Evolutionary conservation across 208 protist genomes (phyloP), one percentile per base, ranked within the genome.

Genomic region (Trypanosoma congolense): DNA sequence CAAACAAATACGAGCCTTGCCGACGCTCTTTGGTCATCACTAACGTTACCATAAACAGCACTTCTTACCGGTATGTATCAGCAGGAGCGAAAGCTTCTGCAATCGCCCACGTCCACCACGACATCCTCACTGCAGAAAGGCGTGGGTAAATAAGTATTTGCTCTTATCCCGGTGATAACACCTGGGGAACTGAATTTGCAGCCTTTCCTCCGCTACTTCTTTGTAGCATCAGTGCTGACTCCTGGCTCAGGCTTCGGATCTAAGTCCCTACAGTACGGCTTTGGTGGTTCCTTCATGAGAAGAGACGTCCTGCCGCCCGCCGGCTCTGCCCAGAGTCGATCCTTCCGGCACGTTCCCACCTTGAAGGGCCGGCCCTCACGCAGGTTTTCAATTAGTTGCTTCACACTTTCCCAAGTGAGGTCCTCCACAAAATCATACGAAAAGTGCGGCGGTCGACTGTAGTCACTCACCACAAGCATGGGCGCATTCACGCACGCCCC

Each of bases 401-500:
- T 89, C 41, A 93, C 61, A 43, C 62, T 78, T n/a, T 93, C 81
- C 74, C 80, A 89, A n/a, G 85, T 93, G 14, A 93, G 60, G 51
- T 96, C 89, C 73, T 96, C 89, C 29, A 92, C 60, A 63, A 79
- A 93, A 61, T 96, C 86, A 54, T 96, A 96, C 2, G 75, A 73
- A 58, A 91, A 96, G 50, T 92, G 44, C n/a, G 86, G 89, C 4
- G 89, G 82, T 38, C 82, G 77, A 67, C 77, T 90, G 75, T 96
- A 97, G 71, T 97, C 92, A 53, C 73, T 90, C 41, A 97, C 80
- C 9, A 93, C 87, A 30, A 97, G 65, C 92, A 97, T 97, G 26
- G 92, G 92, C 18, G 92, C 92, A 43, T 97, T 96, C 41, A 95
- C 90, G 59, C 92, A 97, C 25, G 81, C 83, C n/a, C 92, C 92